Base-by-base conservation (phyloP, 1,284 basidiomycete genomes). In the Mycosarcoma mackinlayi region DNA sequence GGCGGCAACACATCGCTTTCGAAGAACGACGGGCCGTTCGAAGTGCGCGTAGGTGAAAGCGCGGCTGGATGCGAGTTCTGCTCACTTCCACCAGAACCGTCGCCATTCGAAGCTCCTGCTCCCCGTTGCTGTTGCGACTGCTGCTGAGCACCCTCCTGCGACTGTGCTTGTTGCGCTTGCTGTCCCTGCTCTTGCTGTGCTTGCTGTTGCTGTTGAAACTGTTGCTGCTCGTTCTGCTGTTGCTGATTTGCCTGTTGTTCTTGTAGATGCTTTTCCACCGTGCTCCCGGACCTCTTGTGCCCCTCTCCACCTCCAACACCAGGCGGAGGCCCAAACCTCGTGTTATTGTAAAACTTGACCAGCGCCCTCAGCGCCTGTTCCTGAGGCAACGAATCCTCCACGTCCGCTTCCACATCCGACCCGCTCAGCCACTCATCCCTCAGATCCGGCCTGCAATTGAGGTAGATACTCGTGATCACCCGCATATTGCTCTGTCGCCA, bases 401-500 rank as follows among this genome's bases (percentile, higher is more conserved):
- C 87, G 54, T 92, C 91, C 67, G 92, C 91, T 76, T 98, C 95
- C 6, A 93, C 89, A 80, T 98, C 96, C 18, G 89, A 90, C 2
- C 93, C 93, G 13, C 93, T 91, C 34, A 98, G 86, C 96, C 96
- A 99, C 81, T 98, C 96, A 83, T 99, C 96, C 34, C 95, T 88
- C 49, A 99, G 86, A 79, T 97, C 94, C 10, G 96, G 95, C 51
- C 95, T 87, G 82, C 94, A 98, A 79, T 97, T 96, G 61, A 98
- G 86, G 83, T 99, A 98, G 72, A 99, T 98, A 27, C 93, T 90
- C 4, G 96, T 99, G 80, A 99, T 98, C 63, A 98, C 92, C 84
- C 98, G 96, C 96, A 99, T 99, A 83, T 98, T 99, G 94, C 94
- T 91, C 85, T 97, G 94, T 47, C 95, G 87, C 96, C 96, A 98